Evolutionary conservation across 2,329 filamentous ascomycete species (phyloP), one percentile per base, ranked within the genome.

Genomic region (Lithohypha guttulata): DNA sequence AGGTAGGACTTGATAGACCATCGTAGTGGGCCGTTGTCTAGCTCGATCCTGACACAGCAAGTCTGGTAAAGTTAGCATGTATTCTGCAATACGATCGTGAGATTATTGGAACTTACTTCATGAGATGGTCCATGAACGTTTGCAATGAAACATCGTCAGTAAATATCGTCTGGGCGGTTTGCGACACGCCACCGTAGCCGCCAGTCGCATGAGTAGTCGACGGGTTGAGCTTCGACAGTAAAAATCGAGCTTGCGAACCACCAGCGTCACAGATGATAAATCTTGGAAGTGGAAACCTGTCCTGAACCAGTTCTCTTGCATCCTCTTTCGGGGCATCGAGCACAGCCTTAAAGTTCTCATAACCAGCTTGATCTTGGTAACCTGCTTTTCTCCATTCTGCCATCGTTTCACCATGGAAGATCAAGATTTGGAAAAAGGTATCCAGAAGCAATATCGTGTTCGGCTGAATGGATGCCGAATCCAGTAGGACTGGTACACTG

Each of bases 261-360:
- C 91, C 91, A n/a, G 89, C 87, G 59, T 98, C 91, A 55, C 91
- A 98, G 38, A 98, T 86, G 55, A 98, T 95, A 69, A 98, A 98
- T 44, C 91, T 84, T 14, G 91, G 91, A 4, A 98, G 75, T n/a
- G 91, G 91, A 68, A 98, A 98, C 35, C 91, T 84, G 55, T 98
- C 91, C 48, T 89, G 84, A 53, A 98, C 95, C 19, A 98, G 77
- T 59, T 98, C 91, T 61, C 86, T 82, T 43, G 91, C 91, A 62
- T 98, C 91, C 60, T 96, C 91, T 64, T 95, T 96, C 2, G 91
- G 91, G 52, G 86, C 80, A 58, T 95, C 86, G 33, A 98, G 71
- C 35, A 98, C 70, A 21, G 78, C 65, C 34, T 81, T 81, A 65
- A 98, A 93, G 63, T 95, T 96, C 62, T 96, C 91, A 56, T 98